Base-by-base conservation (phyloP, 352 stramenopile species). In the Pythium utonaiense region DNA sequence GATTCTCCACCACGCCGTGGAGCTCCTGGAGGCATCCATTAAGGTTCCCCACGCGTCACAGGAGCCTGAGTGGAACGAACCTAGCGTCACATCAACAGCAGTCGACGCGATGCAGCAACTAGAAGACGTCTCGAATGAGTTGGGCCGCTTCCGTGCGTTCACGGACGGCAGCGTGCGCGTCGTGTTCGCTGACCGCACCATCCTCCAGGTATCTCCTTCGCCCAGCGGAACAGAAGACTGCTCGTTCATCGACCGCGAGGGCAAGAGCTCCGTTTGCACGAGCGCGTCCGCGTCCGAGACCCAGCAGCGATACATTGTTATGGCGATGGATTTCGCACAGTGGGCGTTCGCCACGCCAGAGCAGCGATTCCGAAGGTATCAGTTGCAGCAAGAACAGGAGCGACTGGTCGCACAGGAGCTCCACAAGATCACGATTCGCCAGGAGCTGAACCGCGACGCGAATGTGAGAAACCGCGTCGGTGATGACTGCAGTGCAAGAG, bases 171-270 rank as follows among this genome's bases (percentile, higher is more conserved):
- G 70, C 21, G 70, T 92, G 27, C 84, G 83, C 28, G 79, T 84
- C 41, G 71, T 71, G 19, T 92, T 92, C 41, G 47, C 67, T 12
- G 83, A 94, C 38, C 80, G 85, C 34, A 91, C 85, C 17, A 91
- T 94, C 27, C 62, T 91, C 22, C 70, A 84, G 45, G 62, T 90
- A 22, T 64, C 79, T 5, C 40, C 57, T 1, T 51, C 47, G 22
- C 17, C 38, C n/a, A 48, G 42, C 16, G 53, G 65, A 22, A 56
- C 48, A 16, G 69, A 75, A 5, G 62, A 57, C 19, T 91, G 79
- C 51, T 66, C 59, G 1, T 85, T 91, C 55, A 77, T 80, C 41
- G 80, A 86, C 54, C 45, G 69, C 0, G 75, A 86, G 30, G 80
- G 83, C 14, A 74, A 60, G 9, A 52, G 40, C 3, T 67, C 54